A percentile compares a stretch with the other conserved stretches of the same genome.
These are phyloP conservation scores for Ophiostoma ulmi DNA, from an alignment of 2,329 filamentous ascomycete genomes.

Conservation along the genomic window DNA sequence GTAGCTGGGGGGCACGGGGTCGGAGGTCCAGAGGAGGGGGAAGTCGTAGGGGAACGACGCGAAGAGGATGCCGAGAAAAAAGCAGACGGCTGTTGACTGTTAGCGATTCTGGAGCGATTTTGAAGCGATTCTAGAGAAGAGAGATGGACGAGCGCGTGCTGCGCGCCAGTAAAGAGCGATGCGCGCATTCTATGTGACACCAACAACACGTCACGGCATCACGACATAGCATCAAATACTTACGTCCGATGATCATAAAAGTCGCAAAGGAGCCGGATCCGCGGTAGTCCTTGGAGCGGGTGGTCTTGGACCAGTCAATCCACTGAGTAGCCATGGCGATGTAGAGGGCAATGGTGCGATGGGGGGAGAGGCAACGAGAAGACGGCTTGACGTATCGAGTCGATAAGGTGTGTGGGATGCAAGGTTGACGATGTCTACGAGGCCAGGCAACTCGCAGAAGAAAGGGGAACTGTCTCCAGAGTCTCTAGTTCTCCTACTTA, in stretches of 20 bases:
- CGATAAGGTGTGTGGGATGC: background rate
- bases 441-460: background rate
- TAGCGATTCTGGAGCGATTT: constrained; percentile 15
- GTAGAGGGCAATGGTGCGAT: background rate
- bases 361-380: background rate
- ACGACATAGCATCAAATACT: constrained; percentile 37
- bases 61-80: constrained; percentile 98
- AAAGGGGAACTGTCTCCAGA: background rate
- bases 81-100: constrained; percentile 65
- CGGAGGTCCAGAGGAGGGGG: constrained; percentile 74
- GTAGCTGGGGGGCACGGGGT: constrained; percentile 60
- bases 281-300: constrained; percentile 52
- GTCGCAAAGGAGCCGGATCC: constrained; percentile 78
- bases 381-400: background rate
- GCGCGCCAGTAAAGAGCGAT: background rate
- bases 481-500: too few relatives aligned
- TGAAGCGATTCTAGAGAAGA: background rate
- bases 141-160: background rate
- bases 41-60: constrained; percentile 94
- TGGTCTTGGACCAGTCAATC: constrained; percentile 54
- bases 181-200: background rate
- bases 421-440: background rate
- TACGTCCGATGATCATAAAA: constrained; percentile 94
- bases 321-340: constrained; percentile 31
- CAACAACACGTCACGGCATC: background rate